Base-by-base conservation (phyloP, 495 filamentous ascomycete genomes). In the Podospora tetraspora region DNA sequence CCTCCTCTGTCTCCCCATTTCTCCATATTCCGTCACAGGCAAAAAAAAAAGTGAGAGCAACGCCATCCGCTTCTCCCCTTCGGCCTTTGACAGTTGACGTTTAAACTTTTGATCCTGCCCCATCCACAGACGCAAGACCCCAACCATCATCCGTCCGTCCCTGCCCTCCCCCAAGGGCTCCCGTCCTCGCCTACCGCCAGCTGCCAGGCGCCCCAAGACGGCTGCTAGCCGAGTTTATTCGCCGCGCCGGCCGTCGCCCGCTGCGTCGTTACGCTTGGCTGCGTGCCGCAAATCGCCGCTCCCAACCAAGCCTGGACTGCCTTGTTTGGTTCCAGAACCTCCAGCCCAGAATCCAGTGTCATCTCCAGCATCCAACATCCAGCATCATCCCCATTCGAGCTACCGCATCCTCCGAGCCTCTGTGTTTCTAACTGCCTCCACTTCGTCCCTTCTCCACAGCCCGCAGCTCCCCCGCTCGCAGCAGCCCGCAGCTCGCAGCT, bases 221-320 rank as follows among this genome's bases (percentile, higher is more conserved):
- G 64, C 66, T 67, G 63, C 59, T 60, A 66, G 63, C 67, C 58
- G 64, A 72, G 69, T 64, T 63, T 68, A 70, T 66, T 73, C 71
- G 69, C 69, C 67, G 70, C 68, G 67, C 66, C 57, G 56, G 57
- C 61, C 37, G 7, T 52, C 43, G 6, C 62, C 62, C 11, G n/a
- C n/a, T n/a, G n/a, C n/a, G 29, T 68, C 70, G 67, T 68, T 43
- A 27, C 52, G 25, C 63, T 64, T 66, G 21, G 65, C 59, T 62
- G 66, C 58, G 52, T 56, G 57, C 68, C 30, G 52, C 60, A 62
- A 58, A 25, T 57, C 61, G 56, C 61, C 63, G 64, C 57, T 25
- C 63, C 57, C 63, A 21, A 65, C 57, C 63, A 21, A 65, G 63
- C 27, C 63, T 58, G 63, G 63, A 30, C 63, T 58, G 63, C 63